Evolutionary conservation across 2,329 filamentous ascomycete genomes (phyloP), one percentile per base, ranked within the genome.

Genomic region (Pseudocercospora macadamiae): DNA sequence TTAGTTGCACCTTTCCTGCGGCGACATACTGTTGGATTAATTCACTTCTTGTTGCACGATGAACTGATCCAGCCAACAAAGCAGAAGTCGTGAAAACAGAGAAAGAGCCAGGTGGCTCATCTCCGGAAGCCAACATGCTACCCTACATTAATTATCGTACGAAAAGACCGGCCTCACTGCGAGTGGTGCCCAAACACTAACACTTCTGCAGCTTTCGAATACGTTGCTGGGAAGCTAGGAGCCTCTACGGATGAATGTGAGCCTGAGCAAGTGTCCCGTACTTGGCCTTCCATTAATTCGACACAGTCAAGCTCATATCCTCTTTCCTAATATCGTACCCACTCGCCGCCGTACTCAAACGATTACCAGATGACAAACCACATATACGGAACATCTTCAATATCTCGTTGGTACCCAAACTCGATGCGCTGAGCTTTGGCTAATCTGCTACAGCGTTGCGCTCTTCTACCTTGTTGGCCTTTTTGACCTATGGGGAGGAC

Each of bases 251-350:
- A 89, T 74, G 86, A 89, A 70, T 74, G 86, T 87, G 77, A 67
- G 80, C 60, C 16, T 44, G 12, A 51, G 12, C 12, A 4, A 34
- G 8, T 36, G 18, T 19, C 19, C n/a, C n/a, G n/a, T 9, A 6
- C 45, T 34, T 18, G 34, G 8, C 7, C 44, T 32, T 54, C 34
- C 44, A 42, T 48, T 62, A 44, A 59, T 45, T 34, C 19, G 26
- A 10, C 48, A 57, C 68, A 97, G 93, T 99, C 67, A 99, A 99
- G 75, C 89, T 97, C 68, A 89, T 97, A 69, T 88, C 87, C 73
- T 91, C 90, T 5, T 96, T 97, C 75, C 82, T 99, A 48, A 76
- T 96, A 36, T 97, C 95, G 9, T 99, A 96, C 72, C 95, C 95
- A 2, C 83, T 99, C 55, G 91, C 95, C 48, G 95, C 84, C 21